Evolutionary conservation across 1,284 basidiomycete genomes (phyloP).

Genomic region (Hemileccinum hortonii): DNA sequence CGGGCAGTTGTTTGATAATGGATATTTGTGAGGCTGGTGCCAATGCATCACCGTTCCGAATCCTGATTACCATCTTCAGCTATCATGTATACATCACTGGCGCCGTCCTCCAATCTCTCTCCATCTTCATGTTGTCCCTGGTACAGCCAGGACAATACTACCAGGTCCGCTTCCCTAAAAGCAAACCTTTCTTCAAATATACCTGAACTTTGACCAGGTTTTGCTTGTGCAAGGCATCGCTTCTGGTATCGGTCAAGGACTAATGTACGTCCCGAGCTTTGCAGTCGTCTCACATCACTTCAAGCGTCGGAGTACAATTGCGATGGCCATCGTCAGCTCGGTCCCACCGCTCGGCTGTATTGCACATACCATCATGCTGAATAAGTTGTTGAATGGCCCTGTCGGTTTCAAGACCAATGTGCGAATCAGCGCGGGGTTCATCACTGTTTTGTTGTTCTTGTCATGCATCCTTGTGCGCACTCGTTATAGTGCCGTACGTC

Average conservation of each 20-base stretch:
- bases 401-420: constrained; percentile 29
- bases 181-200: background rate
- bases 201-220: constrained; percentile 17
- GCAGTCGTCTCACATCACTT: no score
- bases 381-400: constrained; percentile 34
- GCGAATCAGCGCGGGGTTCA: constrained; percentile 30
- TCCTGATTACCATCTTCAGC: constrained; percentile 4
- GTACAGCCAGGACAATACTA: constrained; percentile 33
- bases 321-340: no score
- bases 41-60: background rate
- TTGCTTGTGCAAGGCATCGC: constrained; percentile 37
- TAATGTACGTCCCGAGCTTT: constrained; percentile 33
- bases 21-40: constrained; percentile 31
- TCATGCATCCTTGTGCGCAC: constrained; percentile 31
- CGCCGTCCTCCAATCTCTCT: constrained; percentile 25
- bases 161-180: constrained; percentile 23
- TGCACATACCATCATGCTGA: no score
- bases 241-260: constrained; percentile 33
- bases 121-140: constrained; percentile 40
- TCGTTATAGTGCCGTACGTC: constrained; percentile 15
- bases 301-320: no score
- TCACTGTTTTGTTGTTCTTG: constrained; percentile 24
- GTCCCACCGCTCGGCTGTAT: no score
- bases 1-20: constrained; percentile 29
- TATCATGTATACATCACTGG: constrained; percentile 19